phyloP scores from a whole-genome alignment of 495 filamentous ascomycete genomes.

The Penicillium angulare region DNA sequence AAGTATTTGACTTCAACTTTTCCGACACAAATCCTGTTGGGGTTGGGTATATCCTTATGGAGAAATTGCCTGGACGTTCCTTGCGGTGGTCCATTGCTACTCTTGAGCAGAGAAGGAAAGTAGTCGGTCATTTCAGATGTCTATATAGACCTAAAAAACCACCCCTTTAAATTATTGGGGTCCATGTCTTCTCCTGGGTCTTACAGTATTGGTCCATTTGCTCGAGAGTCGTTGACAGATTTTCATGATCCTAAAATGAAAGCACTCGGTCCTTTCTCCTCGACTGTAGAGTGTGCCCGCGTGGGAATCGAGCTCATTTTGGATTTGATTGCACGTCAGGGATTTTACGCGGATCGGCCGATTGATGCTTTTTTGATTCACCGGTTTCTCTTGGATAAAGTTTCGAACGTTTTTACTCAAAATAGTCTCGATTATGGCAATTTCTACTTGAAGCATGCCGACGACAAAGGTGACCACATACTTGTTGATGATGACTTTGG shows the following conservation, averaged over 20 bases:
- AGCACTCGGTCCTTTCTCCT: too few species aligned
- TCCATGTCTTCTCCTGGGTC: too few species aligned
- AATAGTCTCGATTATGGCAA: neutral
- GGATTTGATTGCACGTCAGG: too few species aligned
- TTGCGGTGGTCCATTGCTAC: slow-evolving; percentile 8
- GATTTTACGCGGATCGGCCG: neutral
- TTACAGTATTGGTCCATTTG: too few species aligned
- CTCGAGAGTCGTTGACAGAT: too few species aligned
- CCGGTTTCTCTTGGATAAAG: neutral
- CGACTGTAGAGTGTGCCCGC: too few species aligned
- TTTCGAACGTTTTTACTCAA: neutral
- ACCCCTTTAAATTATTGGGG: too few species aligned
- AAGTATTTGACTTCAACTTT: slow-evolving; percentile 13
- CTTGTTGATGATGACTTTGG: slow-evolving; percentile 26
- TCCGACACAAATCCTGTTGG: slow-evolving; percentile 11
- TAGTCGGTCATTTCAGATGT: slow-evolving; percentile 9
- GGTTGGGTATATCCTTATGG: slow-evolving; percentile 15
- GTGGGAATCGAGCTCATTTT: too few species aligned
- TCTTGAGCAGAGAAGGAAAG: slow-evolving; percentile 12
- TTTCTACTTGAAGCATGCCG: slow-evolving; percentile 7
- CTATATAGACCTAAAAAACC: too few species aligned
- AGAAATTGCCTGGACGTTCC: slow-evolving; percentile 18
- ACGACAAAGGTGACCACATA: slow-evolving; percentile 16
- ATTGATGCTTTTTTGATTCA: neutral
- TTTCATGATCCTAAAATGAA: too few species aligned